Conservation (phyloP, 1,284 basidiomycete genomes). For the Ustilago nuda region DNA sequence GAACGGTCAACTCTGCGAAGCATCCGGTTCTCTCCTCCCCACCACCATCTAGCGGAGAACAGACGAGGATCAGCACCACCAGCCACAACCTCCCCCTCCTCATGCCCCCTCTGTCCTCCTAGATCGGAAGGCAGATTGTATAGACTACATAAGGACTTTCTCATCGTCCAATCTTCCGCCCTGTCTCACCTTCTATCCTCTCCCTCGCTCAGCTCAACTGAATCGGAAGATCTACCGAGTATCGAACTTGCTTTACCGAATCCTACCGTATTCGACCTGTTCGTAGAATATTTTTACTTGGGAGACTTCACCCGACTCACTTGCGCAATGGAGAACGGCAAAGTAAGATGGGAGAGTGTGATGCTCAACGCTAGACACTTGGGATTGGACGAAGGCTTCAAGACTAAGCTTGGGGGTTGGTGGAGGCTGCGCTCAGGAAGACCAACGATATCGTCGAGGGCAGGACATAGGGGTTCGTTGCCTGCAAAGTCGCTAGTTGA, state of each 20-base stretch:
- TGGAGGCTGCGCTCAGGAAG: constrained; percentile 9
- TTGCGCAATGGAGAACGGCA: constrained; percentile 17
- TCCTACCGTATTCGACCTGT: constrained; percentile 11
- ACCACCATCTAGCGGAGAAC: not conserved
- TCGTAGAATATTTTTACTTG: constrained; percentile 31
- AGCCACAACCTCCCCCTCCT: not conserved
- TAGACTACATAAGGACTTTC: constrained; percentile 14
- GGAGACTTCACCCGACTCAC: constrained; percentile 21
- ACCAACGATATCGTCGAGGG: not conserved
- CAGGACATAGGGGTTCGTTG: not conserved
- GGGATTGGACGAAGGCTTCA: constrained; percentile 7
- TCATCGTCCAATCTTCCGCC: constrained; percentile 4
- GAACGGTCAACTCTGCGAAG: not conserved
- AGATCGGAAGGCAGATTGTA: not conserved
- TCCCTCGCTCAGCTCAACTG: not conserved
- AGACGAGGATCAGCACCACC: constrained; percentile 20
- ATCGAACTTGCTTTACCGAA: constrained; percentile 13
- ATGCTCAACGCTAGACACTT: constrained; percentile 25
- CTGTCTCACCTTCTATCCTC: not conserved
- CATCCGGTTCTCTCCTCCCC: not conserved
- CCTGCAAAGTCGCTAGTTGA: not conserved
- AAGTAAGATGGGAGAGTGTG: constrained; percentile 23
- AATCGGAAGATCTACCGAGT: not conserved
- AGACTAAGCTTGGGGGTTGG: constrained; percentile 21
- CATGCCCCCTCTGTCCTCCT: not conserved